Base-by-base conservation (phyloP, 768 basidiomycete genomes). In the Podaxis carcinomalis region DNA sequence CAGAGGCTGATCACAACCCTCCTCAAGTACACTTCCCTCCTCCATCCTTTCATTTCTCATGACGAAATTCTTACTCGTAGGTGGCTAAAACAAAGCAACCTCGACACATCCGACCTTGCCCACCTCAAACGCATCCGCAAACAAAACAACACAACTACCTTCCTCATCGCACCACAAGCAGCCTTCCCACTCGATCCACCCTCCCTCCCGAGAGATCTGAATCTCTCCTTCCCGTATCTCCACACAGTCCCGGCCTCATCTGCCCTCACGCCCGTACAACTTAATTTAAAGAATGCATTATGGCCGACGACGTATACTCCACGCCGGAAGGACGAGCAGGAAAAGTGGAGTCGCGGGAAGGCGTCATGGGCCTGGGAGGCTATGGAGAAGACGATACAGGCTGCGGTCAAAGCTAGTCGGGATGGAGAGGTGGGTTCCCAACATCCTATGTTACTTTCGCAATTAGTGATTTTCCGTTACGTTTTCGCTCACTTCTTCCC, bases 261-360 rank as follows among this genome's bases (percentile, higher is more conserved):
- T 10, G 93, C 93, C 0, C 75, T 88, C 3, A 93, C 92, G 0
- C 75, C 75, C 0, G 77, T 78, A 13, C 89, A 93, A 5, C 76
- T 93, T 21, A 70, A 73, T 46, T 69, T 85, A 36, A 95, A 95
- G 73, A 80, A 82, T 40, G 71, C 80, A 1, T 73, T 92, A n/a
- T 98, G 96, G 96, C 96, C 96, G 6, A 91, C 90, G 10, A 74
- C 86, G 13, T 93, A 84, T 65, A 78, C 86, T 3, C 90, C 90
- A 0, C 80, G 81, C 36, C 80, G 85, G 63, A 91, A 85, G 68
- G 83, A 82, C 66, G 88, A 90, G 61, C 73, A 77, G 1, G 83
- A 88, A 62, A 74, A 75, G 5, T 93, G 93, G 91, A 82, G 87
- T 3, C 72, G 76, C 27, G 85, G 80, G 0, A 83, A 84, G 59